Conservation (phyloP, 495 filamentous ascomycete species). For the Rostrohypoxylon terebratum region DNA sequence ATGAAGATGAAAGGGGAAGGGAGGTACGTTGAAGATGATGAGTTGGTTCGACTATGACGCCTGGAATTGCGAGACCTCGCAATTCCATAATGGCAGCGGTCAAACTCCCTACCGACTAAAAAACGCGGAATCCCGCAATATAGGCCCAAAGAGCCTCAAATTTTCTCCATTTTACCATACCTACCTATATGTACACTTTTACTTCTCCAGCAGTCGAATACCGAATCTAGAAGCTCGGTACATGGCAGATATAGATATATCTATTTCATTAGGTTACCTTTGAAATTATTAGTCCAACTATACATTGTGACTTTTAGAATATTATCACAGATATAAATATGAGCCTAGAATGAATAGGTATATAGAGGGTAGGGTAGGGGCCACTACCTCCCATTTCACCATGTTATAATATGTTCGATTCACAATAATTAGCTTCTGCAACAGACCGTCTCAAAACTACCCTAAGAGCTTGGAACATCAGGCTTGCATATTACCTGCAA, state of each 20-base stretch:
- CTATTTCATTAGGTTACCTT: not conserved
- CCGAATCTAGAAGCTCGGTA: not conserved
- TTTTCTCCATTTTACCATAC: not conserved
- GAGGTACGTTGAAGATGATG: not conserved
- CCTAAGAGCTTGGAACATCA: too few species aligned
- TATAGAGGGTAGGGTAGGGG: not conserved
- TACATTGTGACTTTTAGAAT: not conserved
- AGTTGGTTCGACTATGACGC: not conserved
- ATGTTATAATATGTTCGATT: too few species aligned
- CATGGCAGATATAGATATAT: not conserved
- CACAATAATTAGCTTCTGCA: too few species aligned
- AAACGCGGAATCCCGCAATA: not conserved
- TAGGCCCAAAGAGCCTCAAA: not conserved
- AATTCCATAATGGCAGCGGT: not conserved
- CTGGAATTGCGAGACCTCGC: slow-evolving; percentile 5
- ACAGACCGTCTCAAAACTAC: too few species aligned
- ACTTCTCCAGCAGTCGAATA: not conserved
- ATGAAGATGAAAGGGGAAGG: not conserved
- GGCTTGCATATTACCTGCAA: too few species aligned
- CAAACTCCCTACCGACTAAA: not conserved
- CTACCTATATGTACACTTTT: not conserved
- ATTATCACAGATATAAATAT: not conserved
- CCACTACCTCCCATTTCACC: too few species aligned
- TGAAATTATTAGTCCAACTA: not conserved
- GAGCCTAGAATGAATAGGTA: not conserved